Conservation (phyloP, 768 basidiomycete genomes). For the Lentinula aciculospora region DNA sequence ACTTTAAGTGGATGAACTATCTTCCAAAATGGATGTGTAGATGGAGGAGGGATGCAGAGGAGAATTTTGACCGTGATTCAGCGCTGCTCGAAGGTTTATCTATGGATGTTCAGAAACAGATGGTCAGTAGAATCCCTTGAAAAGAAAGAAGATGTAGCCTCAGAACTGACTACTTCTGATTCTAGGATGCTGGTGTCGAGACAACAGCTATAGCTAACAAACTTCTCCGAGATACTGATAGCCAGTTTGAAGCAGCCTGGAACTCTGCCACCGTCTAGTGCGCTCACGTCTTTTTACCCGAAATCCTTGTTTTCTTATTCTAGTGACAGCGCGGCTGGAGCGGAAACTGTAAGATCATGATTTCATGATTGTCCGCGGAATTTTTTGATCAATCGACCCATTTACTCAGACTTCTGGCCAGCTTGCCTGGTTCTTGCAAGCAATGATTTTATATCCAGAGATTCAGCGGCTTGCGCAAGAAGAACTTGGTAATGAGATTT, state of each 20-base stretch:
- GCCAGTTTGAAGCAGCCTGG: not conserved
- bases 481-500: conserved; percentile 18
- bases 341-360: conserved; percentile 6
- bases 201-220: not conserved
- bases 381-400: not conserved
- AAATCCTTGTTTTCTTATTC: not conserved
- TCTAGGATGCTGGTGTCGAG: not conserved
- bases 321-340: not conserved
- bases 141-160: too few relatives aligned
- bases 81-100: conserved; percentile 13
- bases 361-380: not conserved
- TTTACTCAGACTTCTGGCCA: conserved; percentile 30
- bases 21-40: conserved; percentile 21
- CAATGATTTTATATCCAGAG: conserved; percentile 29
- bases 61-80: conserved; percentile 12
- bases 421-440: conserved; percentile 26
- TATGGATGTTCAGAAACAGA: not conserved
- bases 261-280: not conserved
- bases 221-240: not conserved
- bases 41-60: conserved; percentile 21
- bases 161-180: too few relatives aligned
- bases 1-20: conserved; percentile 19
- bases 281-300: not conserved
- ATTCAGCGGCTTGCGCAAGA: conserved; percentile 27
- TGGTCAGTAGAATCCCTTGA: not conserved